phyloP scores from a whole-genome alignment of 148 eudicot genomes.

The Tetragonia tetragonoides region DNA sequence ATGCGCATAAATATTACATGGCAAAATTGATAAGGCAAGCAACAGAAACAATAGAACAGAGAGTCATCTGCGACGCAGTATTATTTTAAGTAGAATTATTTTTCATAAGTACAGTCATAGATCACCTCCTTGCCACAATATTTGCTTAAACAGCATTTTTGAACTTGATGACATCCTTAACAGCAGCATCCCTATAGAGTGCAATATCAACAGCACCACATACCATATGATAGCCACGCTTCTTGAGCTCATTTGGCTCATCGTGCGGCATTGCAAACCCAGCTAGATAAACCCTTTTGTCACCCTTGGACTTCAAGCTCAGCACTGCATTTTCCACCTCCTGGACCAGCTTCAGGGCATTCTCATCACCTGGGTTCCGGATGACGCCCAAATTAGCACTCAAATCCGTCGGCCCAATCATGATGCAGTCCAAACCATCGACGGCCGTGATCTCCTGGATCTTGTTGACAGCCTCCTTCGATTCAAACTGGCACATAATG shows the following conservation, averaged over 20 bases:
- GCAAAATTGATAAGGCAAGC: not conserved
- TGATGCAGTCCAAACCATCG: conserved; percentile 75
- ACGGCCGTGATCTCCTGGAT: conserved; percentile 58
- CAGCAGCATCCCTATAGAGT: conserved; percentile 65
- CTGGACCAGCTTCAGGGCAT: conserved; percentile 48
- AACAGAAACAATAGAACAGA: not conserved
- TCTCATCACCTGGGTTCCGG: conserved; percentile 66
- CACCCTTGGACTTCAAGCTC: conserved; percentile 26
- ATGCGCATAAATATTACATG: too few species aligned
- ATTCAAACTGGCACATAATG: conserved; percentile 84
- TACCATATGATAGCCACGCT: conserved; percentile 72
- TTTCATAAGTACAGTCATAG: not conserved
- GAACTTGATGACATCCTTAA: conserved; percentile 60
- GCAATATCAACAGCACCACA: conserved; percentile 65
- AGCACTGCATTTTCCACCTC: conserved; percentile 53
- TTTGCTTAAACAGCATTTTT: conserved; percentile 21
- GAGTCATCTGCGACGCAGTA: too few species aligned
- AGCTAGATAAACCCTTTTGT: conserved; percentile 42
- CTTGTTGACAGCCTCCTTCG: conserved; percentile 47
- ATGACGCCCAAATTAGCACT: conserved; percentile 75
- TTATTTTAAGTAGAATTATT: not conserved
- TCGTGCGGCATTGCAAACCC: conserved; percentile 79
- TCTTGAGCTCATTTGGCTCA: conserved; percentile 43
- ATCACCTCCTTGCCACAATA: not conserved
- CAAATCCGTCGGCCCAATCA: conserved; percentile 73